phyloP scores from a whole-genome alignment of 768 basidiomycete species.

The Melanogaster broomeanus region DNA sequence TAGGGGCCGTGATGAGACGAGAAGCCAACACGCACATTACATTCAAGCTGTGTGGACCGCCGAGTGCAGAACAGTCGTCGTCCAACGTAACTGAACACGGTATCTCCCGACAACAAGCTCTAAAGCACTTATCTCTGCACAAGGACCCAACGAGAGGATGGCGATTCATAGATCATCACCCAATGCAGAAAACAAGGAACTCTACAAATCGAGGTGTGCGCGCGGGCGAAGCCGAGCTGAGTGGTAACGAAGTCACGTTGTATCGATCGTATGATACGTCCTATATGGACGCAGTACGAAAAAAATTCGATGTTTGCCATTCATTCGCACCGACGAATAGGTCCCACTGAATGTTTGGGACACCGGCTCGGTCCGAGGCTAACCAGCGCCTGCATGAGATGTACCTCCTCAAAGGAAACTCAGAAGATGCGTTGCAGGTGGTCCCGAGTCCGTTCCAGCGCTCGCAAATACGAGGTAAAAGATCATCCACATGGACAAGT shows the following conservation, averaged over 20 bases:
- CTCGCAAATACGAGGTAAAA: slow-evolving; percentile 21
- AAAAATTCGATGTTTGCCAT: no score
- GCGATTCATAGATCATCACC: no score
- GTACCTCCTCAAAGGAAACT: slow-evolving; percentile 1
- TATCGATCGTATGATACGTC: no score
- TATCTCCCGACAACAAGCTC: no score
- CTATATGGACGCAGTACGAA: no score
- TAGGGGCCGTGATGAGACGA: no score
- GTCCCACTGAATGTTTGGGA: slow-evolving; percentile 13
- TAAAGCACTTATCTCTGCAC: not conserved
- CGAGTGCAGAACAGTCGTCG: no score
- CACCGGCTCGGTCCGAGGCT: slow-evolving; percentile 13
- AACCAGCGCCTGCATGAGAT: slow-evolving; percentile 5
- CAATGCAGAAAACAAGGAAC: no score
- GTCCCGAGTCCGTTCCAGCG: slow-evolving; percentile 18
- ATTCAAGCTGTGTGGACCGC: no score
- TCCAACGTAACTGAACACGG: no score
- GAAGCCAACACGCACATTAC: no score
- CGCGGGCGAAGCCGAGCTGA: slow-evolving; percentile 12
- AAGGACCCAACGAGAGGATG: not conserved
- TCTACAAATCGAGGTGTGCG: not conserved
- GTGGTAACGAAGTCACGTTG: slow-evolving; percentile 17
- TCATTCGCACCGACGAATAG: slow-evolving; percentile 11
- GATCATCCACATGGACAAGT: slow-evolving; percentile 22
- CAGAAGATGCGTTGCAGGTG: slow-evolving; percentile 17